Conservation (phyloP, 768 basidiomycete species). For the Mycena belliarum region DNA sequence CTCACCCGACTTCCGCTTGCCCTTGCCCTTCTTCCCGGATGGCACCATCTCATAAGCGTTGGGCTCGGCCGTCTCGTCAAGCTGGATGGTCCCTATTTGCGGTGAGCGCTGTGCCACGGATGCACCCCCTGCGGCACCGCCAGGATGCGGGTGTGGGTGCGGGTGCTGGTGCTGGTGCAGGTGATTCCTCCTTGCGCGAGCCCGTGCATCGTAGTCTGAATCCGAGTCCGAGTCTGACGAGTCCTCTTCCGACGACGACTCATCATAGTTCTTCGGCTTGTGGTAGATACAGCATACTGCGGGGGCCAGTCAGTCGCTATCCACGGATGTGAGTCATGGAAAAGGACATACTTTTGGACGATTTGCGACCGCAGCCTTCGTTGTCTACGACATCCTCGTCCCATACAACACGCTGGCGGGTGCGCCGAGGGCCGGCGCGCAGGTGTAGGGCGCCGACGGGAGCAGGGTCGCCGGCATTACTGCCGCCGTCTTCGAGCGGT, state of each 20-base stretch:
- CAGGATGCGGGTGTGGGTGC: slow-evolving; percentile 6
- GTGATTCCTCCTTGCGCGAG: slow-evolving; percentile 22
- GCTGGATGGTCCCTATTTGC: slow-evolving; percentile 23
- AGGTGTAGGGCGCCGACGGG: slow-evolving; percentile 57
- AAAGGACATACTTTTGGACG: slow-evolving; percentile 84
- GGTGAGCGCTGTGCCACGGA: slow-evolving; percentile 11
- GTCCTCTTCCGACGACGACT: slow-evolving; percentile 65
- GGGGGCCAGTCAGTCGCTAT: not conserved
- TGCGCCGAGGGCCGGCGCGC: slow-evolving; percentile 49
- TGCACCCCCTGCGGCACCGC: not conserved
- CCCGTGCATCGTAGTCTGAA: slow-evolving; percentile 25
- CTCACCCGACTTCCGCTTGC: slow-evolving; percentile 33
- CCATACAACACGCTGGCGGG: slow-evolving; percentile 74
- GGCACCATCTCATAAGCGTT: slow-evolving; percentile 55
- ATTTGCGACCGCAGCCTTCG: slow-evolving; percentile 86
- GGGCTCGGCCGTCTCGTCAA: slow-evolving; percentile 31
- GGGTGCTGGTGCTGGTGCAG: slow-evolving; percentile 15
- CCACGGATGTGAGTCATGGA: not conserved
- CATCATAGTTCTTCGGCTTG: slow-evolving; percentile 76
- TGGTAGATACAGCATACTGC: slow-evolving; percentile 96
- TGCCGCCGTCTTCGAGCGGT: slow-evolving; percentile 29
- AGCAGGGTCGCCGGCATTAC: not conserved
- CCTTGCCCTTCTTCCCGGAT: slow-evolving; percentile 36
- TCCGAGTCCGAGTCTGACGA: slow-evolving; percentile 52
- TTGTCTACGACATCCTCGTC: slow-evolving; percentile 86